Evolutionary conservation across 805 yeast genomes (phyloP).

Genomic region (Saturnispora saitoi): DNA sequence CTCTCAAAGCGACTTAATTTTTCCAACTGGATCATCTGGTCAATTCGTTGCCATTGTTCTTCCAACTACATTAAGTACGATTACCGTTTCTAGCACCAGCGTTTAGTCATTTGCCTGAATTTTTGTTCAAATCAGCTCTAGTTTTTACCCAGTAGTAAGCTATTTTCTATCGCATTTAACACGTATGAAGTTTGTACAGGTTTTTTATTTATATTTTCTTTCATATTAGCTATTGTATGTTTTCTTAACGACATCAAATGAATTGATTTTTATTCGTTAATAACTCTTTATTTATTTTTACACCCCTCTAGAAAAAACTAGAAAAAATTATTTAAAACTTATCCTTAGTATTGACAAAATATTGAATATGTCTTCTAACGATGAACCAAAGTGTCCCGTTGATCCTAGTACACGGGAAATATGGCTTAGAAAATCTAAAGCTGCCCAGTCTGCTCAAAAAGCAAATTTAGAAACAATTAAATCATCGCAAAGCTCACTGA

Average conservation of each 20-base stretch:
- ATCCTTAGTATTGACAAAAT: neutral
- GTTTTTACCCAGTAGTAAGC: neutral
- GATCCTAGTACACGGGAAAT: slow-evolving; percentile 50
- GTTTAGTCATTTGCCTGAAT: neutral
- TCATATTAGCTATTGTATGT: neutral
- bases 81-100: slow-evolving; percentile 2
- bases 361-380: slow-evolving; percentile 8
- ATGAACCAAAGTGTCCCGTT: slow-evolving; percentile 51
- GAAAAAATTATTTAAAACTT: neutral
- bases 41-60: slow-evolving; percentile 8
- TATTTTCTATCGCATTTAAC: neutral
- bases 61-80: slow-evolving; percentile 9
- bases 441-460: slow-evolving; percentile 13
- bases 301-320: neutral
- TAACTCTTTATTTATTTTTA: neutral
- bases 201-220: neutral
- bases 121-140: neutral
- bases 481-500: neutral
- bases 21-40: slow-evolving; percentile 1
- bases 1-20: slow-evolving; percentile 4
- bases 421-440: slow-evolving; percentile 40
- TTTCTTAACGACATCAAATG: neutral
- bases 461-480: neutral
- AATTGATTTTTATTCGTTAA: neutral
- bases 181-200: neutral